A percentile compares a stretch with the other conserved stretches of the same genome.
Conservation (phyloP, 148 eudicot genomes). For the Simmondsia chinensis region DNA sequence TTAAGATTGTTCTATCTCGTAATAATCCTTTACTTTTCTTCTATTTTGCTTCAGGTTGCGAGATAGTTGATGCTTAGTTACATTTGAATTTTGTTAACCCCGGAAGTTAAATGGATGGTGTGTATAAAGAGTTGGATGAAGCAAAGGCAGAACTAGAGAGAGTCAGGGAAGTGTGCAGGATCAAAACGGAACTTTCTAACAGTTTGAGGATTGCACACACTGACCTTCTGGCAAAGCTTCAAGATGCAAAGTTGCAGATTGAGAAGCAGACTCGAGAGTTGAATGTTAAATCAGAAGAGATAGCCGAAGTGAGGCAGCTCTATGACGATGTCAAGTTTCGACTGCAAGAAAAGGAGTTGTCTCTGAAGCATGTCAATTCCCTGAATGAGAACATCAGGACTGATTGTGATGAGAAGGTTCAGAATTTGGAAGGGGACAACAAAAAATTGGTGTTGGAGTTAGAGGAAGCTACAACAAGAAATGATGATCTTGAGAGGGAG, state of each 20-base stretch:
- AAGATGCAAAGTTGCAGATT: conserved; percentile 35
- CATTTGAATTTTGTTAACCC: too few relatives aligned
- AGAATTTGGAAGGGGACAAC: conserved; percentile 49
- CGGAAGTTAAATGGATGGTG: conserved; percentile 29
- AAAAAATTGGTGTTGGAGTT: conserved; percentile 39
- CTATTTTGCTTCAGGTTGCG: too few relatives aligned
- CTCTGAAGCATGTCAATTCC: conserved; percentile 32
- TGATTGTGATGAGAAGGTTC: conserved; percentile 40
- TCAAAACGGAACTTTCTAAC: conserved; percentile 39
- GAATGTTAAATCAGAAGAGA: conserved; percentile 41
- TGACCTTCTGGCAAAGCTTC: conserved; percentile 34
- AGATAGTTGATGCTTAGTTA: too few relatives aligned
- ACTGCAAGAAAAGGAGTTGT: conserved; percentile 34
- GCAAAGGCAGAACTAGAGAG: conserved; percentile 39
- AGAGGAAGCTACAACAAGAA: conserved; percentile 44
- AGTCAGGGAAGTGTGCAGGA: conserved; percentile 35
- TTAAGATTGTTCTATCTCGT: too few relatives aligned
- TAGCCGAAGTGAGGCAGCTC: conserved; percentile 33
- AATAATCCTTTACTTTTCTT: too few relatives aligned
- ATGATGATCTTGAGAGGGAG: conserved; percentile 27
- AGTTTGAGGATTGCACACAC: conserved; percentile 40
- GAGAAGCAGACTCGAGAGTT: conserved; percentile 41
- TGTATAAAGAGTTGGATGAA: conserved; percentile 43
- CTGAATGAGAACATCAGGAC: conserved; percentile 37
- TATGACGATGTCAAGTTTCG: conserved; percentile 39